Evolutionary conservation across 2,329 filamentous ascomycete genomes (phyloP).

Genomic region (Exserohilum rostratum): DNA sequence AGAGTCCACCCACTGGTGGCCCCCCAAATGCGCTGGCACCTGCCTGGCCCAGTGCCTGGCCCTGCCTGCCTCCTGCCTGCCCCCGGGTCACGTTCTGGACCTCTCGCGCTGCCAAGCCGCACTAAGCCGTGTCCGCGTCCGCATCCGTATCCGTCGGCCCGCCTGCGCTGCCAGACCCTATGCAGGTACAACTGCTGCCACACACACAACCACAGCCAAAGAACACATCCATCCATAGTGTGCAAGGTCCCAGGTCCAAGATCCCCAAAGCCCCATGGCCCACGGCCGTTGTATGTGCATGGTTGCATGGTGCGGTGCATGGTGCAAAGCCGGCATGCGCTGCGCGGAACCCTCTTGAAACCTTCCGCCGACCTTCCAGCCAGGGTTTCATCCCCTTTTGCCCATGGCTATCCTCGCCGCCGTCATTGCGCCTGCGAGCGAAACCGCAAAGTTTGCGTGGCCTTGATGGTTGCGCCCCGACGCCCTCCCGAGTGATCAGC

Average conservation of each 20-base stretch:
- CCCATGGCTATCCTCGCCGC: neutral
- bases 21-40: too few relatives aligned
- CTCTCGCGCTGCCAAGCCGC: conserved; percentile 11
- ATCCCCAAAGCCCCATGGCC: too few relatives aligned
- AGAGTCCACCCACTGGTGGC: too few relatives aligned
- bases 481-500: conserved; percentile 11
- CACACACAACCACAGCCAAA: neutral
- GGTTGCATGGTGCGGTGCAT: neutral
- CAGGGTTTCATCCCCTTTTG: conserved; percentile 33
- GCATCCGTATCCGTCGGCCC: conserved; percentile 7
- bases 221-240: too few relatives aligned
- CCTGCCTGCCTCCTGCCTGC: neutral
- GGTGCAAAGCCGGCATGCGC: conserved; percentile 2
- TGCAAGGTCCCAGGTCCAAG: too few relatives aligned
- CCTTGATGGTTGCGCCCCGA: conserved; percentile 22
- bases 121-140: conserved; percentile 8
- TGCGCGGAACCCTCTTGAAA: conserved; percentile 12
- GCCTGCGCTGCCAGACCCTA: conserved; percentile 10
- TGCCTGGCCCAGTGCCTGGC: conserved; percentile 1
- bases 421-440: conserved; percentile 10
- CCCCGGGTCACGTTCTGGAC: conserved; percentile 18
- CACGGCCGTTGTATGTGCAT: neutral
- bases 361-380: conserved; percentile 25
- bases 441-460: conserved; percentile 21
- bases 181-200: conserved; percentile 34